These are phyloP conservation scores for Fusarium burgessii DNA, from an alignment of 2,329 filamentous ascomycete genomes.

Conservation along the genomic window DNA sequence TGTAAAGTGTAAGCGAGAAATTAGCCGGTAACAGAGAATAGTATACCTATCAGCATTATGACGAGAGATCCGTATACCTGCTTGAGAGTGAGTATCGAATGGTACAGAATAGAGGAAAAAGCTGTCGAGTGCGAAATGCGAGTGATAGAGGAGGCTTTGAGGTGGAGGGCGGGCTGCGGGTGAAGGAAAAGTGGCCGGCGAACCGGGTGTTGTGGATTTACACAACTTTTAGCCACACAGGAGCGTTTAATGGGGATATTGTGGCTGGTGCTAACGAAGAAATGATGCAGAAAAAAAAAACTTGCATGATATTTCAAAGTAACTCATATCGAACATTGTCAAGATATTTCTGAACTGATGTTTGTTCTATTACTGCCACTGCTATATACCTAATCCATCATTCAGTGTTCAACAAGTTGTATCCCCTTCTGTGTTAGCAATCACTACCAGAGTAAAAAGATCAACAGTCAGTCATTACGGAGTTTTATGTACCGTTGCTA, in stretches of 20 bases:
- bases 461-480: background rate
- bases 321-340: background rate
- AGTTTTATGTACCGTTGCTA: background rate
- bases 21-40: background rate
- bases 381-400: background rate
- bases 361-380: background rate
- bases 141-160: slow-evolving; percentile 40
- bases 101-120: slow-evolving; percentile 5
- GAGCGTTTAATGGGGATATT: background rate
- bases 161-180: slow-evolving; percentile 28
- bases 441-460: background rate
- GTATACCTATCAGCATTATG: background rate
- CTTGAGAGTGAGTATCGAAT: background rate
- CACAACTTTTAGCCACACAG: slow-evolving; percentile 23
- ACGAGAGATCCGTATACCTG: background rate
- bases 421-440: background rate
- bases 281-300: slow-evolving; percentile 8
- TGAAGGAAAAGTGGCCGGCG: slow-evolving; percentile 43
- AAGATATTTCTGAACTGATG: background rate
- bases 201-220: slow-evolving; percentile 43
- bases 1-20: background rate
- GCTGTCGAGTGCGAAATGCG: slow-evolving; percentile 23
- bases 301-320: background rate
- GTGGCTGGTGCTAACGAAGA: slow-evolving; percentile 14
- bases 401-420: background rate